Evolutionary conservation across 768 basidiomycete species (phyloP), one percentile per base, ranked within the genome.

Genomic region (Agrocybe chaxingu): DNA sequence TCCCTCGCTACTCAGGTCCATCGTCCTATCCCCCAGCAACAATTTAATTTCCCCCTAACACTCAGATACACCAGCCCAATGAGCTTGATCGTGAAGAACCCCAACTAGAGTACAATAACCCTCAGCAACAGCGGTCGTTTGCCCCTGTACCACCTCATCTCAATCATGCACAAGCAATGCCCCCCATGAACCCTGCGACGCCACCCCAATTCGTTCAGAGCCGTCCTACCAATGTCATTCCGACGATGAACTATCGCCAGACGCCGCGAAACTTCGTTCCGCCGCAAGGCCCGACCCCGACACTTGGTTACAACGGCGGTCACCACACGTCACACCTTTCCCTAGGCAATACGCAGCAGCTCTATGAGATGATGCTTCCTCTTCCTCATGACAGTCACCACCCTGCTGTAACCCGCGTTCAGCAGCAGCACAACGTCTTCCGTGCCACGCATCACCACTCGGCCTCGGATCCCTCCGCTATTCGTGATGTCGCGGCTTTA

Each of bases 371-470:
- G 84, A 87, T 90, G 79, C 69, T 82, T 42, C 79, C 80, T 37
- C 67, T 75, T n/a, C 62, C 57, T 48, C 70, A 70, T 48, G 81
- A 85, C 54, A 74, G 73, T 53, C 81, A 82, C 62, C 77, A 81
- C 62, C 78, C 85, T 33, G 79, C 86, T 31, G 82, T 88, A 50
- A 76, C 81, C 45, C 87, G 87, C 56, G 81, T 89, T 44, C 89
- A 91, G 65, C 87, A 89, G 58, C 88, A 89, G 61, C 85, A 84
- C 62, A 83, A 82, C 57, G 77, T 77, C 40, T 90, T 87, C 71
- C 85, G 87, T 34, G 75, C 73, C 24, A 81, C 78, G 19, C 89
- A 92, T 65, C 89, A 91, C 55, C 89, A 92, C 66, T 91, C 89
- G 33, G 79, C 87, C 3, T 90, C 89, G 1, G 89, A 92, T 62